Evolutionary conservation across 2,329 filamentous ascomycete species (phyloP).

Genomic region (Tolypocladium pustulatum): DNA sequence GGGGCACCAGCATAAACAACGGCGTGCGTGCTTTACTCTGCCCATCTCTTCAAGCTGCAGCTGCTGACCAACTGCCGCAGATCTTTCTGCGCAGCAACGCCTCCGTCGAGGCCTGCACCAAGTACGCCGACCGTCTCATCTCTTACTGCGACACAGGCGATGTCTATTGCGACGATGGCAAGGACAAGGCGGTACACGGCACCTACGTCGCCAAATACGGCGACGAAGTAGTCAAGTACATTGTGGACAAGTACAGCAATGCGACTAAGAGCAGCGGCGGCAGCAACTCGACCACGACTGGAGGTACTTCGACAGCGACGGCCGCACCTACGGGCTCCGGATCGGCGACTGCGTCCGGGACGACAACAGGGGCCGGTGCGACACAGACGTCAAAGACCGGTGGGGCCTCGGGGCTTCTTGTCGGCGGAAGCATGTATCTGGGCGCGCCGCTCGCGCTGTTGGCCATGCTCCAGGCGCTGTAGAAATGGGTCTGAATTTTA

Average conservation of each 20-base stretch:
- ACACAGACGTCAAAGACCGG: neutral
- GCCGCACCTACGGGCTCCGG: neutral
- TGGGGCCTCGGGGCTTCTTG: neutral
- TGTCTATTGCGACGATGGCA: slow-evolving; percentile 26
- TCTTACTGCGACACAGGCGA: slow-evolving; percentile 33
- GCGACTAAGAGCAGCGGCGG: neutral
- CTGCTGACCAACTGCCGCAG: slow-evolving; percentile 9
- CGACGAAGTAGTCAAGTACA: slow-evolving; percentile 21
- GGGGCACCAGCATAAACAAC: slow-evolving; percentile 23
- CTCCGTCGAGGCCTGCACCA: slow-evolving; percentile 17
- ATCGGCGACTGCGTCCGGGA: neutral
- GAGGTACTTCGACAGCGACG: neutral
- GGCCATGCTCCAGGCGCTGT: neutral
- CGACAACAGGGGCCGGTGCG: neutral
- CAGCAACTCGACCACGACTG: neutral
- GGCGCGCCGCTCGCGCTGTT: neutral
- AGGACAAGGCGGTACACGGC: slow-evolving; percentile 18
- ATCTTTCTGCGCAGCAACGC: slow-evolving; percentile 25
- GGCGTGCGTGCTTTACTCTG: slow-evolving; percentile 21
- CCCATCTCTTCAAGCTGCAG: neutral
- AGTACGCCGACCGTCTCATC: slow-evolving; percentile 22
- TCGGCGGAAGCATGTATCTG: neutral
- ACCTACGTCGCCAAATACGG: slow-evolving; percentile 25
- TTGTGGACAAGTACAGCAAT: slow-evolving; percentile 19
- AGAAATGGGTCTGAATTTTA: neutral